phyloP scores from a whole-genome alignment of 106 monocot species.

The Dendrobium huoshanense region DNA sequence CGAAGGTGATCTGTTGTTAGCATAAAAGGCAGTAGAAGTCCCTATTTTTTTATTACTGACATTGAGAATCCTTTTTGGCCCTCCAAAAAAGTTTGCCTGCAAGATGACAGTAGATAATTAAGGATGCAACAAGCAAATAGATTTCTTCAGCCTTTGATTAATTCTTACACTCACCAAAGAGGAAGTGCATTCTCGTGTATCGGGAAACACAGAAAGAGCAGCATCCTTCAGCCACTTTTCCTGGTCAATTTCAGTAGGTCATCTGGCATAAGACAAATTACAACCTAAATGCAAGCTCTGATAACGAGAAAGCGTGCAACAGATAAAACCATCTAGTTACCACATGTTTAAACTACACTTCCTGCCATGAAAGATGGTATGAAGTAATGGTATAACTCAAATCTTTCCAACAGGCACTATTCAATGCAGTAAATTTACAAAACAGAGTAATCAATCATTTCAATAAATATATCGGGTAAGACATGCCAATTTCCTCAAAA shows the following conservation, averaged over 20 bases:
- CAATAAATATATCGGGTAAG: neutral
- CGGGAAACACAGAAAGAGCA: conserved; percentile 69
- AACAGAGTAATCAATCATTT: neutral
- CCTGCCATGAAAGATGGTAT: neutral
- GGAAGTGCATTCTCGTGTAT: conserved; percentile 70
- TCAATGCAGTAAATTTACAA: neutral
- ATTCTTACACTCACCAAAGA: conserved; percentile 67
- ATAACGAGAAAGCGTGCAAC: conserved; percentile 11
- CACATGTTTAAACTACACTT: neutral
- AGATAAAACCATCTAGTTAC: conserved; percentile 4
- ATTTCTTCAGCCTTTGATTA: neutral
- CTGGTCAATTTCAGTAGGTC: conserved; percentile 83
- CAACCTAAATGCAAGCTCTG: conserved; percentile 41
- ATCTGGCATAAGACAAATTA: conserved; percentile 74
- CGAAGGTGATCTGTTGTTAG: conserved; percentile 15
- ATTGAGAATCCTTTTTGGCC: conserved; percentile 45
- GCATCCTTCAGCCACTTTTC: conserved; percentile 89
- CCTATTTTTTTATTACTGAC: conserved; percentile 34
- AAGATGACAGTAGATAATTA: neutral
- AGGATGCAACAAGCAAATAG: neutral
- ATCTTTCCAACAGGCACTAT: neutral
- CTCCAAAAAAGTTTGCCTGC: conserved; percentile 69
- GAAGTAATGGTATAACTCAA: neutral
- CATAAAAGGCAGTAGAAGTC: conserved; percentile 17
- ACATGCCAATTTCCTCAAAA: neutral